These are phyloP conservation scores for Fusarium decemcellulare DNA, from an alignment of 2,329 filamentous ascomycete species.

Conservation along the genomic window DNA sequence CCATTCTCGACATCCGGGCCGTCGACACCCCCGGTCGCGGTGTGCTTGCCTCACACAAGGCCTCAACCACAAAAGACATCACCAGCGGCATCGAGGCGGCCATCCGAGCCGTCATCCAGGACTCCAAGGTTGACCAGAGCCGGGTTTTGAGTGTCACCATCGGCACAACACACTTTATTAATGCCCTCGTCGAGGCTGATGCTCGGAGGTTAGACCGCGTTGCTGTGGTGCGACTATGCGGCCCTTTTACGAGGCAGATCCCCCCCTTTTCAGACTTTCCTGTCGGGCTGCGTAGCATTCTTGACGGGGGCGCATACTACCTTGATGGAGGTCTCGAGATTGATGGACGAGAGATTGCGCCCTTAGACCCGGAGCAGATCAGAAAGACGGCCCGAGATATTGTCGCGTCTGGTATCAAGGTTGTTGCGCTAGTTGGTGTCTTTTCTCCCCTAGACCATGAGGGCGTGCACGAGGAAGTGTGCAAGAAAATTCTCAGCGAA, in stretches of 20 bases:
- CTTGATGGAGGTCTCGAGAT: slow-evolving; percentile 64
- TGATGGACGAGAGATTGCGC: slow-evolving; percentile 61
- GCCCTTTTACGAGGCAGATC: slow-evolving; percentile 59
- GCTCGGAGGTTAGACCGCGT: slow-evolving; percentile 58
- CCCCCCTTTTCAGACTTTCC: slow-evolving; percentile 64
- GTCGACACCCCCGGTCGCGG: slow-evolving; percentile 53
- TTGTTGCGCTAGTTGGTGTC: slow-evolving; percentile 60
- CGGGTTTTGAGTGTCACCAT: slow-evolving; percentile 63
- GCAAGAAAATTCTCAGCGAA: slow-evolving; percentile 54
- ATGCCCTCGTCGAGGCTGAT: slow-evolving; percentile 63
- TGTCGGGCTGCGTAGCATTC: slow-evolving; percentile 54
- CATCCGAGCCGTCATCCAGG: slow-evolving; percentile 58
- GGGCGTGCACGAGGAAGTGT: slow-evolving; percentile 57
- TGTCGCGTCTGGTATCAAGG: slow-evolving; percentile 51
- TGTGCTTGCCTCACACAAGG: slow-evolving; percentile 63
- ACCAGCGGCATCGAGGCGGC: slow-evolving; percentile 63
- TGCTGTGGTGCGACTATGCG: slow-evolving; percentile 62
- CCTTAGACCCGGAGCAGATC: slow-evolving; percentile 56
- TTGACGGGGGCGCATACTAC: slow-evolving; percentile 58
- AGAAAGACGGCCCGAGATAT: slow-evolving; percentile 51
- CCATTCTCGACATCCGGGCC: slow-evolving; percentile 59
- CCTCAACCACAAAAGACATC: slow-evolving; percentile 64
- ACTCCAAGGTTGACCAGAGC: slow-evolving; percentile 53
- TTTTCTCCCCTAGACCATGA: slow-evolving; percentile 62
- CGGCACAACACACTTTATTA: slow-evolving; percentile 66